Evolutionary conservation across 441 rosid genomes (phyloP).

Genomic region (Erodium moschatum): DNA sequence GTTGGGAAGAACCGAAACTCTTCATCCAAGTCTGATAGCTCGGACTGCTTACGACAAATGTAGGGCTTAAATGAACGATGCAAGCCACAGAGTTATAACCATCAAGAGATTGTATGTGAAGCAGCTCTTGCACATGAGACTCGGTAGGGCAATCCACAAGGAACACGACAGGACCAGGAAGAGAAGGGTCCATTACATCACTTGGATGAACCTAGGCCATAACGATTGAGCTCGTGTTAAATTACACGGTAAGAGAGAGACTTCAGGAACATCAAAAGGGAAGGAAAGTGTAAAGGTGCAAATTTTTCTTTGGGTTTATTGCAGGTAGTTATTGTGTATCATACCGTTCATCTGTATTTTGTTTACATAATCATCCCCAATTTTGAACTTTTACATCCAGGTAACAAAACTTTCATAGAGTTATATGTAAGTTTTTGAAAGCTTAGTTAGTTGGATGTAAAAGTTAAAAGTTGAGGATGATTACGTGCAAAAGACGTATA

Average conservation of each 20-base stretch:
- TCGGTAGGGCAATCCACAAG: conserved; percentile 89
- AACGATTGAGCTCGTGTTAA: conserved; percentile 12
- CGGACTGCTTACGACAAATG: conserved; percentile 44
- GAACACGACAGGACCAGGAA: conserved; percentile 78
- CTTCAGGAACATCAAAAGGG: conserved; percentile 13
- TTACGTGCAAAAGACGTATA: no score
- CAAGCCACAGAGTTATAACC: conserved; percentile 57
- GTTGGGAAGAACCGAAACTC: conserved; percentile 58
- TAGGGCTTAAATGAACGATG: conserved; percentile 75
- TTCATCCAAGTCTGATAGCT: conserved; percentile 69
- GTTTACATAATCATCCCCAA: no score
- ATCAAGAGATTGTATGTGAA: conserved; percentile 39
- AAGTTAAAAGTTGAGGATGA: no score
- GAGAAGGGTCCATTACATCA: conserved; percentile 87
- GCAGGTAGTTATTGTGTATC: no score
- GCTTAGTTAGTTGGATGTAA: no score
- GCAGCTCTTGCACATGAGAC: conserved; percentile 45
- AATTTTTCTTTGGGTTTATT: not conserved
- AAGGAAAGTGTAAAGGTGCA: not conserved
- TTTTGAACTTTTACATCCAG: no score
- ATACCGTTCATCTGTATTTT: no score
- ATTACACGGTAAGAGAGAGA: conserved; percentile 10
- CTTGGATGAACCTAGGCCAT: conserved; percentile 63
- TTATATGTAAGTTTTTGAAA: no score
- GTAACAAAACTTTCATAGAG: no score